Percentiles rank a stretch among this genome's conserved stretches.
Evolutionary conservation across 345 rosid species (phyloP).

Genomic region (Moricandia arvensis): DNA sequence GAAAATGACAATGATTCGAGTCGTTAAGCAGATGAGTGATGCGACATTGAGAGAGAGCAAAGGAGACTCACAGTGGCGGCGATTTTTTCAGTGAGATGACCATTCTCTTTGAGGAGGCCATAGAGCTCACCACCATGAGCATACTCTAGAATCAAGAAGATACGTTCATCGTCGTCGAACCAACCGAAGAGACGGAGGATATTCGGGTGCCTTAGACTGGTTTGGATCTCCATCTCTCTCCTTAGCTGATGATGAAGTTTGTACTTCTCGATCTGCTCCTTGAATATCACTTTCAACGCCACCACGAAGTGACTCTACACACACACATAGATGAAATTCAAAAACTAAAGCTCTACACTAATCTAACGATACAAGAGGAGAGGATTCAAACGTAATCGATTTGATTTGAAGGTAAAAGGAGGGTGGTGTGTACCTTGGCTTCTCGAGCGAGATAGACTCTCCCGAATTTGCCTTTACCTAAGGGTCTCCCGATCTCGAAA

Average conservation of each 20-base stretch:
- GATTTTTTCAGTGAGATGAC: slow-evolving; percentile 60
- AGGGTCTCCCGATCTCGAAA: slow-evolving; percentile 90
- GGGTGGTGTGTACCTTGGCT: slow-evolving; percentile 45
- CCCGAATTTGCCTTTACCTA: slow-evolving; percentile 88
- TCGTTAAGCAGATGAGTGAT: neutral
- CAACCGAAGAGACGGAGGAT: slow-evolving; percentile 82
- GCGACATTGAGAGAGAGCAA: neutral
- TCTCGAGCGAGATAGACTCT: slow-evolving; percentile 90
- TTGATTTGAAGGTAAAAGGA: neutral
- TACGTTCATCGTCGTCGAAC: slow-evolving; percentile 73
- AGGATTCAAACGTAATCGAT: neutral
- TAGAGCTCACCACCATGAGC: slow-evolving; percentile 93
- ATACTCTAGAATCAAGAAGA: slow-evolving; percentile 92
- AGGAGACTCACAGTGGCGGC: slow-evolving; percentile 70
- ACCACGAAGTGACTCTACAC: slow-evolving; percentile 40
- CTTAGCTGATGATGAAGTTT: slow-evolving; percentile 71
- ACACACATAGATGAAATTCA: neutral
- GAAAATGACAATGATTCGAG: slow-evolving; percentile 6
- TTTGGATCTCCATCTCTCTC: slow-evolving; percentile 93
- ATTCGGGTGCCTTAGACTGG: slow-evolving; percentile 66
- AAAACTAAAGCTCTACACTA: neutral
- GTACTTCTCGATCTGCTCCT: slow-evolving; percentile 86
- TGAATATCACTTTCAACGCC: slow-evolving; percentile 85
- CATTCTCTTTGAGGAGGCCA: slow-evolving; percentile 54
- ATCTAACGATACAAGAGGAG: neutral